phyloP scores from a whole-genome alignment of 768 basidiomycete species.

The Udeniomyces megalosporus region DNA sequence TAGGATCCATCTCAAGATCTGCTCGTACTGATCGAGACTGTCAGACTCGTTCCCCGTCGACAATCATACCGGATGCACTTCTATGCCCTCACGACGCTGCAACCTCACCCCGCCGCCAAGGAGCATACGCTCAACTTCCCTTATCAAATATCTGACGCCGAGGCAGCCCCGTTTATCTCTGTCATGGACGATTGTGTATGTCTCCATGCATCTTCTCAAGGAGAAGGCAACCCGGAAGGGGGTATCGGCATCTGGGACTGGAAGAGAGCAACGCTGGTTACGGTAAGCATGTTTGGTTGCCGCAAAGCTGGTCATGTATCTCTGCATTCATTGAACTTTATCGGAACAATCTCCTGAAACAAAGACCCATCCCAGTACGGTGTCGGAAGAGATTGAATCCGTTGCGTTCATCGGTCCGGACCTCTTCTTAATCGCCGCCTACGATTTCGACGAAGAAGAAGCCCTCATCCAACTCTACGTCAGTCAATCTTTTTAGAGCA shows the following conservation, averaged over 20 bases:
- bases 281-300: background rate
- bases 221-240: constrained; percentile 1
- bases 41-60: background rate
- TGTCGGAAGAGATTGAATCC: constrained; percentile 7
- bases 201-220: background rate
- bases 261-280: constrained; percentile 1
- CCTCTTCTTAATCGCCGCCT: constrained; percentile 8
- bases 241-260: constrained; percentile 11
- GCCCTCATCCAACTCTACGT: constrained; percentile 6
- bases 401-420: constrained; percentile 13
- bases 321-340: background rate
- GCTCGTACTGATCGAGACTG: background rate
- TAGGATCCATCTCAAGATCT: constrained; percentile 10
- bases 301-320: no score
- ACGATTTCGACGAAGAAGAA: background rate
- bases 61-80: constrained; percentile 10
- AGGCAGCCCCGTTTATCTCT: constrained; percentile 4
- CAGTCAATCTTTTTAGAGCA: background rate
- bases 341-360: no score
- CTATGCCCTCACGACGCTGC: constrained; percentile 5
- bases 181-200: constrained; percentile 1
- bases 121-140: constrained; percentile 8
- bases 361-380: background rate
- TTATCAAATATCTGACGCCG: background rate
- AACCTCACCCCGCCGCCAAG: constrained; percentile 12